Base-by-base conservation (phyloP, 441 rosid genomes). In the Euphorbia corollata region DNA sequence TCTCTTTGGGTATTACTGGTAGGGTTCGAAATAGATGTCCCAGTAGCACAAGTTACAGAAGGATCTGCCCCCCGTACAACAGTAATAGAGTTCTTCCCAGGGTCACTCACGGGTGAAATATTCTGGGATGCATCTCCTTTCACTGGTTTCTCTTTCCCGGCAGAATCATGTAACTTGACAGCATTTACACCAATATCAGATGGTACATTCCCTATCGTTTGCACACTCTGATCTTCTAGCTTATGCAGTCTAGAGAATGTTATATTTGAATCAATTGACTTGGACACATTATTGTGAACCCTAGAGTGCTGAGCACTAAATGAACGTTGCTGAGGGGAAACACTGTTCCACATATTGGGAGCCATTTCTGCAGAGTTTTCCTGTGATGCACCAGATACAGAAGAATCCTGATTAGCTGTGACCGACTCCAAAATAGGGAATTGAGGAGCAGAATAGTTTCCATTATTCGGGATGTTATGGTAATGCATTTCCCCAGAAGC, bases 351-450 rank as follows among this genome's bases (percentile, higher is more conserved):
- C 11, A 73, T 67, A 72, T 71, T 65, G 36, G 83, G 80, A 36
- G 67, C 77, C 41, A 71, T 70, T 80, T 72, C 81, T 67, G 74
- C 71, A 72, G 69, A 79, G 63, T 61, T 73, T 53, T 69, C 86
- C 60, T 78, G 86, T 59, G 81, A 71, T 68, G 70, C 61, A 67
- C 75, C 79, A 55, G 85, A 69, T 39, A 59, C 63, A 70, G 68
- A 63, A 73, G 67, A 65, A 63, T 72, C 68, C 68, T 79, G 86
- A 65, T 78, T 70, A 71, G 82, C 73, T 48, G 80, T 59, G 71
- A 74, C 71, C 59, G 83, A 81, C 68, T 82, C 90, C 71, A 76
- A 67, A 72, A 80, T 77, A 7, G 85, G 76, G 68, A 82, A 91
- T 27, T 80, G 83, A 59, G 75, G 87, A 47, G 69, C 70, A 62